Conservation (phyloP, 2,329 filamentous ascomycete genomes). For the Fusarium denticulatum region DNA sequence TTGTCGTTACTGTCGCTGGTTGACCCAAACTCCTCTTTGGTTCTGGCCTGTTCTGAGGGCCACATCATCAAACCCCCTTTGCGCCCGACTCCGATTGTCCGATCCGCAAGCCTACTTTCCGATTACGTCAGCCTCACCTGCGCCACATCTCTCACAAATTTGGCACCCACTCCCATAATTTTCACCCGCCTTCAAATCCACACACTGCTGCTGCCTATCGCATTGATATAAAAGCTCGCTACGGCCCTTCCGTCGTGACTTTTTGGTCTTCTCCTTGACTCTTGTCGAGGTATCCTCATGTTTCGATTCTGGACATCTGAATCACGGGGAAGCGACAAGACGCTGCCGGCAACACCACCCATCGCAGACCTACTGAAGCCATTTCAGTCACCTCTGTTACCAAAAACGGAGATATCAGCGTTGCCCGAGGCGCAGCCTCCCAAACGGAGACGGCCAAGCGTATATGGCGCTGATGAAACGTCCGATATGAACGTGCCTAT, state of each 20-base stretch:
- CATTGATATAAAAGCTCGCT: constrained; percentile 26
- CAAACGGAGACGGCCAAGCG: constrained; percentile 54
- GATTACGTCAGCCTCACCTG: constrained; percentile 50
- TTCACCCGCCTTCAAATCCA: constrained; percentile 20
- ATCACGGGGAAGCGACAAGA: constrained; percentile 65
- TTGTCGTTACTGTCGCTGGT: constrained; percentile 39
- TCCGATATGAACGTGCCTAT: constrained; percentile 41
- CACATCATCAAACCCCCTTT: constrained; percentile 48
- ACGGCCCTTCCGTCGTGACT: constrained; percentile 33
- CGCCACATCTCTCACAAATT: constrained; percentile 26
- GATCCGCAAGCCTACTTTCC: constrained; percentile 29
- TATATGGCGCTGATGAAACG: constrained; percentile 45
- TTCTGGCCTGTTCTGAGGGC: constrained; percentile 45
- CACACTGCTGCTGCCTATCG: constrained; percentile 29
- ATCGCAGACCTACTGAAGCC: constrained; percentile 48
- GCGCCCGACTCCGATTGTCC: constrained; percentile 42
- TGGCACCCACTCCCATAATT: constrained; percentile 11
- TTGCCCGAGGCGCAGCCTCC: constrained; percentile 44
- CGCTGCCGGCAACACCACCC: constrained; percentile 55
- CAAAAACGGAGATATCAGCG: constrained; percentile 39
- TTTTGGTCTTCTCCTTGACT: constrained; percentile 25
- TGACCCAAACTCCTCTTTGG: constrained; percentile 37
- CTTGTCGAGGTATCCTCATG: constrained; percentile 60
- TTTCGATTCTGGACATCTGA: constrained; percentile 71
- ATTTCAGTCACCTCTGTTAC: constrained; percentile 48